A percentile compares a stretch with the other conserved stretches of the same genome.
phyloP scores from a whole-genome alignment of 2,329 filamentous ascomycete genomes.

The Fusarium secorum region DNA sequence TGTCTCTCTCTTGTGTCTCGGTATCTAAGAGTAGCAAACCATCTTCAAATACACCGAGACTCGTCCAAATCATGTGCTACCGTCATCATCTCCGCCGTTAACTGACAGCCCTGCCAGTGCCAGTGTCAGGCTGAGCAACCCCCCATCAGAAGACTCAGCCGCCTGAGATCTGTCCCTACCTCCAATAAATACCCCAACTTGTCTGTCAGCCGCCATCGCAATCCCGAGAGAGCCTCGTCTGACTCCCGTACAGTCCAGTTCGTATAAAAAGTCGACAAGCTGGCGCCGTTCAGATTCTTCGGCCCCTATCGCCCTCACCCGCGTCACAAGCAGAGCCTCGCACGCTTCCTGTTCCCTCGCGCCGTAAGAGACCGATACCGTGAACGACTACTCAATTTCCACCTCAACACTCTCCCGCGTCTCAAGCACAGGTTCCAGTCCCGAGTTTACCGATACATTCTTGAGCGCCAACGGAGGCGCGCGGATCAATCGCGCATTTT shows the following conservation, averaged over 20 bases:
- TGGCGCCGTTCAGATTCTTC: conserved; percentile 57
- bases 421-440: conserved; percentile 77
- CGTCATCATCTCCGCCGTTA: conserved; percentile 31
- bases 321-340: conserved; percentile 57
- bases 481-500: conserved; percentile 57
- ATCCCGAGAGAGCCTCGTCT: conserved; percentile 21
- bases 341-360: conserved; percentile 75
- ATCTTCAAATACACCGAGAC: conserved; percentile 14
- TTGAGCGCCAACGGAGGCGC: conserved; percentile 68
- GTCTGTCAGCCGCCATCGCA: conserved; percentile 17
- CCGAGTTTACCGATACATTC: conserved; percentile 77
- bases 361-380: conserved; percentile 68
- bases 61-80: conserved; percentile 38
- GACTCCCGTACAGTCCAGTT: conserved; percentile 7
- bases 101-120: conserved; percentile 30
- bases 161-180: conserved; percentile 33
- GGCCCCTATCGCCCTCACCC: conserved; percentile 47
- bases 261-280: conserved; percentile 41
- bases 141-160: conserved; percentile 45
- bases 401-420: conserved; percentile 75
- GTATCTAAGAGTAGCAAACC: conserved; percentile 19
- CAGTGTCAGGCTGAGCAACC: conserved; percentile 32
- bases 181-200: neutral
- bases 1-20: conserved; percentile 13
- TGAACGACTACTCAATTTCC: conserved; percentile 73